Conservation (phyloP, 495 filamentous ascomycete genomes). For the Neurospora sp. region DNA sequence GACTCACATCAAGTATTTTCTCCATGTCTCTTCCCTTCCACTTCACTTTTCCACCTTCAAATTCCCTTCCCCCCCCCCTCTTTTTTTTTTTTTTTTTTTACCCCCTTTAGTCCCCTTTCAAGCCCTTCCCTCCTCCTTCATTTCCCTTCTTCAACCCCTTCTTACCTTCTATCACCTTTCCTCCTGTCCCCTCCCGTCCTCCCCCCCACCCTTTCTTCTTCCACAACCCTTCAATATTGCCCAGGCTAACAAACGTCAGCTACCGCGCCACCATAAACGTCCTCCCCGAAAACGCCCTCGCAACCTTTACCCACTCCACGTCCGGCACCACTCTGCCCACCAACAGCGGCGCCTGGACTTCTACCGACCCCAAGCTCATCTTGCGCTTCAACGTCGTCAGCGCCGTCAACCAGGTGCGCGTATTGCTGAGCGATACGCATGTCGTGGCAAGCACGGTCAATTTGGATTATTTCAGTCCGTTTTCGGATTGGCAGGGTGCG, state of each 20-base stretch:
- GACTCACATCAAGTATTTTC: background rate
- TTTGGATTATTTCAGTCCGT: background rate
- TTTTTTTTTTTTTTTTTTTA: too few relatives aligned
- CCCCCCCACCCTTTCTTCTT: background rate
- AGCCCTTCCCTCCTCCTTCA: too few relatives aligned
- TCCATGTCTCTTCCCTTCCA: background rate
- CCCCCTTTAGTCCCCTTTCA: too few relatives aligned
- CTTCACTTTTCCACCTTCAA: too few relatives aligned
- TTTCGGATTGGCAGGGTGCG: background rate
- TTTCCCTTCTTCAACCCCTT: too few relatives aligned
- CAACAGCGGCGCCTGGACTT: background rate
- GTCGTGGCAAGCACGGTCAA: background rate
- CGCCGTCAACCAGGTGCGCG: background rate
- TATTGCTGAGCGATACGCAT: background rate
- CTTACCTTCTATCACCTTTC: background rate
- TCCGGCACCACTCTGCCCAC: background rate
- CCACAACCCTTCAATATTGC: too few relatives aligned
- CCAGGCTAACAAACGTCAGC: background rate
- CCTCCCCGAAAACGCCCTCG: constrained; percentile 1
- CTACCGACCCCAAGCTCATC: background rate
- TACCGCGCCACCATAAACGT: background rate
- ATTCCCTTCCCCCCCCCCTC: background rate
- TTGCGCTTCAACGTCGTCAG: constrained; percentile 1
- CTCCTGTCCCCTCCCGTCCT: background rate
- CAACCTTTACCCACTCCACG: constrained; percentile 2